phyloP scores from a whole-genome alignment of 108 stramenopile species.

The Pseudonitzschia multistriata region DNA sequence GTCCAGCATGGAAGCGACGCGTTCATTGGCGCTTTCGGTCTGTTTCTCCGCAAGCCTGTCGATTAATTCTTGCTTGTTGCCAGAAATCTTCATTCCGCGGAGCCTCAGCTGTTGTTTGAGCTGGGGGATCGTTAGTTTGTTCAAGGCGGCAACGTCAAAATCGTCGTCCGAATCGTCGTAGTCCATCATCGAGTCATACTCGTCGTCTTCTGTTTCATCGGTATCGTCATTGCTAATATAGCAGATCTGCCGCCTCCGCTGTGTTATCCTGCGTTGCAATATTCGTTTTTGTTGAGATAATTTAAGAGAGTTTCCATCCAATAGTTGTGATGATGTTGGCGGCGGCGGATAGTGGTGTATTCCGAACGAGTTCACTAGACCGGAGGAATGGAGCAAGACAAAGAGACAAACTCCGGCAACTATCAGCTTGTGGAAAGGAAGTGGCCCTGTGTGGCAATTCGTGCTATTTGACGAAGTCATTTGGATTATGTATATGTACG shows the following conservation, averaged over 20 bases:
- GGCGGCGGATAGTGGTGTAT: conserved; percentile 7
- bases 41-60: conserved; percentile 38
- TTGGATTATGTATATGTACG: neutral
- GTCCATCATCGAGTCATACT: neutral
- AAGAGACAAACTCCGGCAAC: conserved; percentile 1
- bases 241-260: neutral
- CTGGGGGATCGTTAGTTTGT: conserved; percentile 62
- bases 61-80: conserved; percentile 68
- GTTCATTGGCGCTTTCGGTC: neutral
- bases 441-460: neutral
- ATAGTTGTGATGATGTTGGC: neutral
- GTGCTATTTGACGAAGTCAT: neutral
- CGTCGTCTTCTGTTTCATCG: neutral
- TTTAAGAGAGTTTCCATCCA: neutral
- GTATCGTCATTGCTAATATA: neutral
- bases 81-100: conserved; percentile 64
- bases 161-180: conserved; percentile 28
- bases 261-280: neutral
- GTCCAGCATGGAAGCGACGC: neutral
- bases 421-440: neutral
- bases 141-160: conserved; percentile 35
- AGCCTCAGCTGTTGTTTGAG: conserved; percentile 80
- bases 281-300: neutral
- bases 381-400: neutral
- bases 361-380: conserved; percentile 10